These are phyloP conservation scores for Paraleonurus japonicus DNA, from an alignment of 257 asterid genomes.

Conservation along the genomic window DNA sequence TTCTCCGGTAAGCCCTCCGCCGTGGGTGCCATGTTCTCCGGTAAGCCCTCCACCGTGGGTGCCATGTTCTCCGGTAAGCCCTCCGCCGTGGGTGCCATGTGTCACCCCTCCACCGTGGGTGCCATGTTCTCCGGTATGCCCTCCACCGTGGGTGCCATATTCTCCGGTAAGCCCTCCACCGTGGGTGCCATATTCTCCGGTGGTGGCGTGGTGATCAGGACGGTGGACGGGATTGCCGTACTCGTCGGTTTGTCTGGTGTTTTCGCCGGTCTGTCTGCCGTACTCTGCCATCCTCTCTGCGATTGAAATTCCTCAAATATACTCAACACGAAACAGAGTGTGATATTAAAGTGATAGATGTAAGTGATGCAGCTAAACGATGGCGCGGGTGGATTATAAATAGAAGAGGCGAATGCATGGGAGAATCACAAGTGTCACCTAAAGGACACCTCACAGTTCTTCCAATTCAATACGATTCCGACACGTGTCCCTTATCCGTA, in stretches of 20 bases:
- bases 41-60: not conserved
- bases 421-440: not conserved
- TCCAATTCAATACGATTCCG: not conserved
- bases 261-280: conserved; percentile 22
- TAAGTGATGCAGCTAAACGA: too few species aligned
- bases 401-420: too few species aligned
- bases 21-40: not conserved
- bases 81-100: not conserved
- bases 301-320: not conserved
- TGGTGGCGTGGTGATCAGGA: not conserved
- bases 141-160: not conserved
- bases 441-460: not conserved
- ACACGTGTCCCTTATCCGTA: conserved; percentile 8
- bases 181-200: not conserved
- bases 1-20: not conserved
- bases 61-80: not conserved
- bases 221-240: conserved; percentile 56
- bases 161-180: conserved; percentile 13
- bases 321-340: too few species aligned
- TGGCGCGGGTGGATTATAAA: too few species aligned
- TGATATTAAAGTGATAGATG: not conserved
- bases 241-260: conserved; percentile 49
- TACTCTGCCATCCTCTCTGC: conserved; percentile 37
- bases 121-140: not conserved
- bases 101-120: not conserved